Evolutionary conservation across 2,329 filamentous ascomycete species (phyloP).

Genomic region (Capronia coronata): DNA sequence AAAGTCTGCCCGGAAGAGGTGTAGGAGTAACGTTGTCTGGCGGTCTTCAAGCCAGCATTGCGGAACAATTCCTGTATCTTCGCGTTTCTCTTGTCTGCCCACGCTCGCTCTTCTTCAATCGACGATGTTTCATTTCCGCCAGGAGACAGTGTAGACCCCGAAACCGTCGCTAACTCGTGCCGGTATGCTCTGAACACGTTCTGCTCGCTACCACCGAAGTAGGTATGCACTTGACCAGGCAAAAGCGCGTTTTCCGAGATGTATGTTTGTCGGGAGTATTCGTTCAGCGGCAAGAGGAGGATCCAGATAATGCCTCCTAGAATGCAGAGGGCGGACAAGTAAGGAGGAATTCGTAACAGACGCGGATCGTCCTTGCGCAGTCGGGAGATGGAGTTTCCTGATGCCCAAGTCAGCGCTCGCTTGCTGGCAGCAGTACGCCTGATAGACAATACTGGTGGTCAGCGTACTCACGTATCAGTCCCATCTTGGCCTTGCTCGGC

Average conservation of each 20-base stretch:
- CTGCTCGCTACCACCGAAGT: constrained; percentile 94
- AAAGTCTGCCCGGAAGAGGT: constrained; percentile 66
- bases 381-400: constrained; percentile 20
- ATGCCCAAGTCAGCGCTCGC: constrained; percentile 10
- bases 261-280: constrained; percentile 88
- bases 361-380: constrained; percentile 68
- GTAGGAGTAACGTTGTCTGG: constrained; percentile 82
- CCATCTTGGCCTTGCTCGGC: constrained; percentile 25
- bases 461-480: constrained; percentile 23
- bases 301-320: constrained; percentile 83
- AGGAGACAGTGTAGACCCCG: constrained; percentile 4
- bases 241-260: constrained; percentile 96
- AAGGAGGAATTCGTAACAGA: constrained; percentile 75
- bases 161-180: constrained; percentile 62
- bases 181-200: constrained; percentile 87
- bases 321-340: constrained; percentile 78
- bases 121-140: constrained; percentile 41
- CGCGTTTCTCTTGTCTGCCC: constrained; percentile 38
- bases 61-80: constrained; percentile 69
- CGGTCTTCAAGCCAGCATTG: constrained; percentile 77
- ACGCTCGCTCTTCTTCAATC: constrained; percentile 13
- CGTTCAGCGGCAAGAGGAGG: constrained; percentile 77
- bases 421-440: no score
- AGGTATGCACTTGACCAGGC: constrained; percentile 94
- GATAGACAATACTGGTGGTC: neutral